A percentile compares a stretch with the other conserved stretches of the same genome.
These are phyloP conservation scores for Haematococcus lacustris DNA, from an alignment of 139 green algal species.

Conservation along the genomic window DNA sequence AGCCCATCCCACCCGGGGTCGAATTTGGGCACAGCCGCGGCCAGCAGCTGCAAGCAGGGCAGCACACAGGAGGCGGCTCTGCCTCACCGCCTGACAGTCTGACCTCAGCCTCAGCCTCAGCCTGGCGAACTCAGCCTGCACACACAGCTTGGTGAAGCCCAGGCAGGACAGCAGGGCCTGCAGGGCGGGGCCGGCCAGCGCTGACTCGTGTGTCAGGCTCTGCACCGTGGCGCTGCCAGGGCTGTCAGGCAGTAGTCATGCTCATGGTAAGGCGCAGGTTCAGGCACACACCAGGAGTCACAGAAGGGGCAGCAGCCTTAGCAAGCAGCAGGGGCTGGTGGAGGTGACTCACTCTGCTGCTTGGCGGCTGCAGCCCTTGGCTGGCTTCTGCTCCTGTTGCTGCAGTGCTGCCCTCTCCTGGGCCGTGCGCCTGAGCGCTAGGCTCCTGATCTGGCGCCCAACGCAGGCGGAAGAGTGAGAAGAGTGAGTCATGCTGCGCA, in stretches of 20 bases:
- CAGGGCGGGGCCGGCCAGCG: too few relatives aligned
- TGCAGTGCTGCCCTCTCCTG: neutral
- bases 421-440: neutral
- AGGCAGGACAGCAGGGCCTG: too few relatives aligned
- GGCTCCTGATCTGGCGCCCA: slow-evolving; percentile 3
- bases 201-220: too few relatives aligned
- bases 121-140: neutral
- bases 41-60: neutral
- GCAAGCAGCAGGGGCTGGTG: neutral
- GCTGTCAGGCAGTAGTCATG: too few relatives aligned
- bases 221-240: too few relatives aligned
- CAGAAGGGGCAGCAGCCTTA: neutral
- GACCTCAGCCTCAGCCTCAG: neutral
- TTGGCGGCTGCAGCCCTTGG: slow-evolving; percentile 5
- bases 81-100: slow-evolving; percentile 1
- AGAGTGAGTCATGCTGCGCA: slow-evolving; percentile 46
- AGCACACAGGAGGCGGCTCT: slow-evolving; percentile 2
- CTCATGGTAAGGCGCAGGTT: too few relatives aligned
- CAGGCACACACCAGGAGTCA: too few relatives aligned
- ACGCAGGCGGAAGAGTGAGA: slow-evolving; percentile 21
- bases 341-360: slow-evolving; percentile 12
- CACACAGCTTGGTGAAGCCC: neutral
- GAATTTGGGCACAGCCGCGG: slow-evolving; percentile 37
- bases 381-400: slow-evolving; percentile 5
- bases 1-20: slow-evolving; percentile 73